Base-by-base conservation (phyloP, 352 stramenopile species). In the Pythium phragmitis region DNA sequence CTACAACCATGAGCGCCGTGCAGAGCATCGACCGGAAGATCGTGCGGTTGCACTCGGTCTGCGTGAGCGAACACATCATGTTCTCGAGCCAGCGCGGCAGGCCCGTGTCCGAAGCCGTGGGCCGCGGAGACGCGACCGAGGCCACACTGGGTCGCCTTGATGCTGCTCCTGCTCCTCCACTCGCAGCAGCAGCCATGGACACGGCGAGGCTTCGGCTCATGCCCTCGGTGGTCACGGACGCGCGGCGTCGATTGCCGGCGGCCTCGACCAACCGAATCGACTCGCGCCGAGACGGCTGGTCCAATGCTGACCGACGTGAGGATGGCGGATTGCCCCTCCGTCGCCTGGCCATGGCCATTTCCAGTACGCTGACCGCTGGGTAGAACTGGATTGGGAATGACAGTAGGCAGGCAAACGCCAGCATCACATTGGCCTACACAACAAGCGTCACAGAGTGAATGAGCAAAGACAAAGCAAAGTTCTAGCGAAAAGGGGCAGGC, bases 301-400 rank as follows among this genome's bases (percentile, higher is more conserved):
- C 42, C 1, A n/a, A 72, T 0, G 74, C 72, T 63, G 78, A 79
- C 16, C 84, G 47, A 17, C 77, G 75, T 1, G 49, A 50, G 3
- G 57, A 48, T 11, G 28, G 43, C 21, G 41, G 39, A 19, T 21
- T 28, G 7, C 48, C 34, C 3, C 45, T 23, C 33, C 72, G 72
- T 9, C 78, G 79, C 28, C 78, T 80, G 34, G 64, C 67, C 43
- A 91, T 67, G 50, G 79, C 76, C 21, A 77, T 79, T 60, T 92
- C 84, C 7, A 92, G 68, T 17, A 91, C 80, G 39, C 86, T 78
- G 37, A 92, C 84, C 2, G 84, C 84, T 9, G 84, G 84, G 56
- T 91, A 92, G 34, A 92, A 89, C 56, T 92, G 84, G 60, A 91
- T 92, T 12, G 84, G 84, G 61, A 92, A 92, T 17, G 84, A 90